These are phyloP conservation scores for Benincasa hispida DNA, from an alignment of 306 rosid species.

Conservation along the genomic window DNA sequence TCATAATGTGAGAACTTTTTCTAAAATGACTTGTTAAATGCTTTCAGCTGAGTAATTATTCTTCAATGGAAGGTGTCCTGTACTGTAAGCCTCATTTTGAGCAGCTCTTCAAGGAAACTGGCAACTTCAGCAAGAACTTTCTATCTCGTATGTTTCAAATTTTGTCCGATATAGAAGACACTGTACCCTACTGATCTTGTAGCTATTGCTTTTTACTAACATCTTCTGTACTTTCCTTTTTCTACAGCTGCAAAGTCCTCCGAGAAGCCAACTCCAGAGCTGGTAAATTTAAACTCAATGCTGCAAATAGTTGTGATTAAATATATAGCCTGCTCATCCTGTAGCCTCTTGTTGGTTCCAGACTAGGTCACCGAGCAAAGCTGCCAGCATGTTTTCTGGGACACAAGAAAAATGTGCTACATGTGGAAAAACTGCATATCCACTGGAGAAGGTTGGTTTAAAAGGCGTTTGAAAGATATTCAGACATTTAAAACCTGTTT, in stretches of 20 bases:
- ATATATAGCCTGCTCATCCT: slow-evolving; percentile 1
- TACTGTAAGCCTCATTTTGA: slow-evolving; percentile 92
- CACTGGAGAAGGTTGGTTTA: slow-evolving; percentile 68
- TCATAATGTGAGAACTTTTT: background rate
- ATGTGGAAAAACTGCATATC: slow-evolving; percentile 90
- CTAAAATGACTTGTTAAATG: background rate
- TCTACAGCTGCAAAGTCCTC: slow-evolving; percentile 73
- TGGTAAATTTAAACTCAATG: slow-evolving; percentile 35
- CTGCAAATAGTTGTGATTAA: background rate
- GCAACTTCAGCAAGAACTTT: slow-evolving; percentile 75
- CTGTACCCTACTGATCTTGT: background rate
- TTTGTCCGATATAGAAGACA: background rate
- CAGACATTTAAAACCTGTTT: background rate
- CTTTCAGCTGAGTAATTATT: slow-evolving; percentile 80
- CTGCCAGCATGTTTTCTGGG: slow-evolving; percentile 92
- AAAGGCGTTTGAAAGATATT: background rate
- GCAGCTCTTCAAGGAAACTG: slow-evolving; percentile 88
- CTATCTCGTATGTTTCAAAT: slow-evolving; percentile 50
- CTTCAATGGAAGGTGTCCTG: slow-evolving; percentile 93
- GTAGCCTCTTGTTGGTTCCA: slow-evolving; percentile 25
- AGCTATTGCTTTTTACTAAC: background rate
- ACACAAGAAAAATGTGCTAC: slow-evolving; percentile 94
- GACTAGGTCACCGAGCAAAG: slow-evolving; percentile 89
- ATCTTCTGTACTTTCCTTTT: slow-evolving; percentile 24
- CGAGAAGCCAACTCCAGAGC: slow-evolving; percentile 59